phyloP scores from a whole-genome alignment of 805 yeast species.

The Torulaspora indica region DNA sequence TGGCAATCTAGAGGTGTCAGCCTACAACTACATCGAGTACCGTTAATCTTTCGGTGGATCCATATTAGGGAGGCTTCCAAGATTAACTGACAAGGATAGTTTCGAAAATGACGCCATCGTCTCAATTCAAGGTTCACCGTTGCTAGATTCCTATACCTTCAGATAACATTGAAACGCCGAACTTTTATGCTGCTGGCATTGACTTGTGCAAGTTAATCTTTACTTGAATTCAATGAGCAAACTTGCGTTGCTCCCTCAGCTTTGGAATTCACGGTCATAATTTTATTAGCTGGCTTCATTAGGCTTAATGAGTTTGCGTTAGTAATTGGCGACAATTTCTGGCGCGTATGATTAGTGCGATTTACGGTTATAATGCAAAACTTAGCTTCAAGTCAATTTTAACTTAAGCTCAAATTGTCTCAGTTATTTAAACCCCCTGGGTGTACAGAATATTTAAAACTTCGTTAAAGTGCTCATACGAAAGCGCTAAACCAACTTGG shows the following conservation, averaged over 20 bases:
- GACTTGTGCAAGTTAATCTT: background rate
- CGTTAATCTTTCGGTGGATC: constrained; percentile 36
- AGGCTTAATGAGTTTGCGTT: too few species aligned
- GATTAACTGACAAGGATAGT: too few species aligned
- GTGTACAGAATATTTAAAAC: background rate
- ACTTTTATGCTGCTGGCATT: constrained; percentile 1
- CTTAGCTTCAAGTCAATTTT: too few species aligned
- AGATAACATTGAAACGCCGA: background rate
- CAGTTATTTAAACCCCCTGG: background rate
- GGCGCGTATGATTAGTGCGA: too few species aligned
- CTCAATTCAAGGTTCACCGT: too few species aligned
- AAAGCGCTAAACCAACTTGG: constrained; percentile 27
- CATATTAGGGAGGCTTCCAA: too few species aligned
- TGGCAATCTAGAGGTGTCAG: background rate
- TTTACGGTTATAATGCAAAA: too few species aligned
- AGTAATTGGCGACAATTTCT: too few species aligned
- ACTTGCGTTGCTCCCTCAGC: background rate
- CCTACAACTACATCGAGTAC: constrained; percentile 32
- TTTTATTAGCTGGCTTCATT: background rate
- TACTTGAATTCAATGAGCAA: background rate
- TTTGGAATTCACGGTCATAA: background rate
- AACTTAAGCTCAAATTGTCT: too few species aligned
- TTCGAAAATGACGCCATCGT: too few species aligned
- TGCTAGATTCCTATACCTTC: constrained; percentile 4
- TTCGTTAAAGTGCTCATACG: background rate